Evolutionary conservation across 345 rosid species (phyloP).

Genomic region (Eucalyptus brandiana): DNA sequence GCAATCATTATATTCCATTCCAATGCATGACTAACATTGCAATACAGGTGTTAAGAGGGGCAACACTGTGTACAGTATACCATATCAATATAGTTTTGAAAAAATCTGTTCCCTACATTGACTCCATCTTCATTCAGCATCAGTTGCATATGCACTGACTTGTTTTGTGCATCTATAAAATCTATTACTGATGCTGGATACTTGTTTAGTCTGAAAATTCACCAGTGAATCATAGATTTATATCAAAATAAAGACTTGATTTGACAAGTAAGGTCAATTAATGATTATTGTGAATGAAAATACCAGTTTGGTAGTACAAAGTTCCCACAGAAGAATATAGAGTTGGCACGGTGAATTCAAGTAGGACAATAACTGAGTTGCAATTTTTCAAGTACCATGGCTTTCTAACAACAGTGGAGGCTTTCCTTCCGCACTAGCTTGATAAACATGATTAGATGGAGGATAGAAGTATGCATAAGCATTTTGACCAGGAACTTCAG

Average conservation of each 20-base stretch:
- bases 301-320: background rate
- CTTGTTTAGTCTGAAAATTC: background rate
- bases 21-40: background rate
- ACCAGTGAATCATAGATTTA: background rate
- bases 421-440: constrained; percentile 52
- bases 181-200: background rate
- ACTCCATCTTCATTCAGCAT: background rate
- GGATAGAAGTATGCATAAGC: constrained; percentile 89
- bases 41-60: background rate
- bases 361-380: background rate
- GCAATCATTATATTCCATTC: background rate
- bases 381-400: constrained; percentile 50
- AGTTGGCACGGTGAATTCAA: background rate
- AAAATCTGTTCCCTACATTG: background rate
- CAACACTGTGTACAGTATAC: background rate
- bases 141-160: background rate
- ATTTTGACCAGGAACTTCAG: constrained; percentile 66
- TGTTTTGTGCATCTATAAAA: background rate
- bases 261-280: background rate
- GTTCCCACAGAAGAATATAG: background rate
- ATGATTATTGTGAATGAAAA: background rate
- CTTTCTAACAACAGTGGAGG: constrained; percentile 85
- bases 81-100: background rate
- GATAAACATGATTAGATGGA: constrained; percentile 59
- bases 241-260: background rate